Percentiles rank a stretch among this genome's conserved stretches.
Conservation (phyloP, 116 monocot genomes). For the Posidonia oceanica region DNA sequence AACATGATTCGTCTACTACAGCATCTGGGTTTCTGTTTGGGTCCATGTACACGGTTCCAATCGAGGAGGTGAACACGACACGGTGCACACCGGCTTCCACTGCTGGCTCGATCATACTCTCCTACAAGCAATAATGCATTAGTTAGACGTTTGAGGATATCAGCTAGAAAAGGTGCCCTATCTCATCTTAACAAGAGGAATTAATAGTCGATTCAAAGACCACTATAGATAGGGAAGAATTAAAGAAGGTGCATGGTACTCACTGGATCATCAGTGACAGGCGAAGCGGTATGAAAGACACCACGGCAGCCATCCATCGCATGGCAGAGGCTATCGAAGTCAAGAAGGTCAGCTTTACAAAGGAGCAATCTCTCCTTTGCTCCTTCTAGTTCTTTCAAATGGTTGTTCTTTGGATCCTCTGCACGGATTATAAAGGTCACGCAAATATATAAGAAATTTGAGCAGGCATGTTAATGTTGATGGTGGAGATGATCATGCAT, state of each 20-base stretch:
- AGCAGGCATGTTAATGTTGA: too few species aligned
- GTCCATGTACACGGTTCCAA: slow-evolving; percentile 81
- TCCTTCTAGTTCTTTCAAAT: slow-evolving; percentile 24
- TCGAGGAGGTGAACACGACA: slow-evolving; percentile 78
- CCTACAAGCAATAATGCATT: slow-evolving; percentile 15
- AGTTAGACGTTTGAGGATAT: too few species aligned
- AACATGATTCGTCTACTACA: slow-evolving; percentile 78
- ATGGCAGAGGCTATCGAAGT: slow-evolving; percentile 16
- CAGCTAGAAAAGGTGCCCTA: too few species aligned
- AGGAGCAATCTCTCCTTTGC: slow-evolving; percentile 33
- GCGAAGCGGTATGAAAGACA: slow-evolving; percentile 17
- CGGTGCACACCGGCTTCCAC: slow-evolving; percentile 62
- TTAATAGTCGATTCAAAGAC: too few species aligned
- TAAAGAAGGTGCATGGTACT: slow-evolving; percentile 10
- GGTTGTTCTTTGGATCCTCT: slow-evolving; percentile 32
- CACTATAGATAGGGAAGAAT: too few species aligned
- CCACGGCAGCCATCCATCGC: slow-evolving; percentile 38
- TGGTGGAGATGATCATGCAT: background rate
- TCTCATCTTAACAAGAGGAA: background rate
- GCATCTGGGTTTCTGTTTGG: slow-evolving; percentile 47
- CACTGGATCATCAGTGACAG: slow-evolving; percentile 54
- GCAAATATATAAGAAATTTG: too few species aligned
- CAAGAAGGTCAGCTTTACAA: slow-evolving; percentile 33
- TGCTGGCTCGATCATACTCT: slow-evolving; percentile 77
- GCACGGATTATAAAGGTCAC: too few species aligned